phyloP scores from a whole-genome alignment of 106 monocot species.

The Hemerocallis citrina region DNA sequence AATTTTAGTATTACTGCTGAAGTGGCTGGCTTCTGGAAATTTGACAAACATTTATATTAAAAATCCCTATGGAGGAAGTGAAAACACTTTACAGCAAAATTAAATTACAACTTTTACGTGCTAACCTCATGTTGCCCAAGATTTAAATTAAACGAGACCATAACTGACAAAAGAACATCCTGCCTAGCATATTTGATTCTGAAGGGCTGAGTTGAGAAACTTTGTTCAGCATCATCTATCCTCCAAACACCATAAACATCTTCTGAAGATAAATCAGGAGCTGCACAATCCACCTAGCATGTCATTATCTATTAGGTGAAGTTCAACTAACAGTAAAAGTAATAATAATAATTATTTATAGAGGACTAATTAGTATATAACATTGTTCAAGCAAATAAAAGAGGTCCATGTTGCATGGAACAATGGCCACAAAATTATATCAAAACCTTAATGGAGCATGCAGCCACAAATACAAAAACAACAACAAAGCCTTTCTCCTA shows the following conservation, averaged over 20 bases:
- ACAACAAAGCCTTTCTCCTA: not conserved
- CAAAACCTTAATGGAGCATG: not conserved
- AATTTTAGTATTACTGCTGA: constrained; percentile 85
- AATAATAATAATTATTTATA: not conserved
- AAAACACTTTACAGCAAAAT: not conserved
- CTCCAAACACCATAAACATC: constrained; percentile 72
- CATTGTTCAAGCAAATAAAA: too few species aligned
- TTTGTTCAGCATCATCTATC: constrained; percentile 82
- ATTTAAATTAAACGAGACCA: constrained; percentile 85
- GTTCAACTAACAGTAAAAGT: not conserved
- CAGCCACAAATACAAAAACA: not conserved
- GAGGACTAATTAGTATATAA: too few species aligned
- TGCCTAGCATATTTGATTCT: constrained; percentile 96
- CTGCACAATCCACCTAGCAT: constrained; percentile 65
- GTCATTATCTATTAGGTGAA: constrained; percentile 44
- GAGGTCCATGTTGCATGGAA: too few species aligned
- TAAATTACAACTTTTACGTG: not conserved
- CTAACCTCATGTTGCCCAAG: constrained; percentile 65
- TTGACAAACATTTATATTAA: too few species aligned
- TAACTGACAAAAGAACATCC: constrained; percentile 79
- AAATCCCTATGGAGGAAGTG: not conserved
- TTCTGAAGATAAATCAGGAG: constrained; percentile 64
- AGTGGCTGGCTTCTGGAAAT: constrained; percentile 53
- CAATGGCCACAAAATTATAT: not conserved
- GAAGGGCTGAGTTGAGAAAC: constrained; percentile 94